Evolutionary conservation across 108 stramenopile genomes (phyloP).

Genomic region (Nannochloropsis oceanica): DNA sequence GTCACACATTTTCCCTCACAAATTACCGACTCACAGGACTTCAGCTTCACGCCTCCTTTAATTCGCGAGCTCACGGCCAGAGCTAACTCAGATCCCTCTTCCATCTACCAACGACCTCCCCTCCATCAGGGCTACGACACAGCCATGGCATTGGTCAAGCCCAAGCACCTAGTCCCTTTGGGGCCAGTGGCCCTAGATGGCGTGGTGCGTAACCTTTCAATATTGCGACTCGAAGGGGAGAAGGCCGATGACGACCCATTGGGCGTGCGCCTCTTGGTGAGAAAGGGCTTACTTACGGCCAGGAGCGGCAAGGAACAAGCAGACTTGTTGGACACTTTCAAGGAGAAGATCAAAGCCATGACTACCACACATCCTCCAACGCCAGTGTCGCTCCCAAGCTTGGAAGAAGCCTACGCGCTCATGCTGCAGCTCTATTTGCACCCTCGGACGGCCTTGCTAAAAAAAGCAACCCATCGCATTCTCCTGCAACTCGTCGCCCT

Average conservation of each 20-base stretch:
- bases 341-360: background rate
- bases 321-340: background rate
- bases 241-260: background rate
- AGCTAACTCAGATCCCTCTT: no score
- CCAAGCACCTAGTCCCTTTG: background rate
- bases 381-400: background rate
- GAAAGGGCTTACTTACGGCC: background rate
- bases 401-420: background rate
- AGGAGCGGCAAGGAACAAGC: background rate
- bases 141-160: background rate
- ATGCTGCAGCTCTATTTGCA: background rate
- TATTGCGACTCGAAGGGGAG: background rate
- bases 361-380: background rate
- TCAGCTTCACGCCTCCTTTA: no score
- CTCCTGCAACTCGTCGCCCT: background rate
- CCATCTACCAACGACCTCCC: no score
- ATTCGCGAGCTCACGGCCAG: no score
- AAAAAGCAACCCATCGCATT: background rate
- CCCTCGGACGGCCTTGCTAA: background rate
- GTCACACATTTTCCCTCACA: no score
- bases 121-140: no score
- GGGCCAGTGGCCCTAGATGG: background rate
- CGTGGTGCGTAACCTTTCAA: background rate
- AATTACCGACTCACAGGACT: no score
- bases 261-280: background rate